Base-by-base conservation (phyloP, 768 basidiomycete genomes). In the Pleurotus salmoneostramineus region DNA sequence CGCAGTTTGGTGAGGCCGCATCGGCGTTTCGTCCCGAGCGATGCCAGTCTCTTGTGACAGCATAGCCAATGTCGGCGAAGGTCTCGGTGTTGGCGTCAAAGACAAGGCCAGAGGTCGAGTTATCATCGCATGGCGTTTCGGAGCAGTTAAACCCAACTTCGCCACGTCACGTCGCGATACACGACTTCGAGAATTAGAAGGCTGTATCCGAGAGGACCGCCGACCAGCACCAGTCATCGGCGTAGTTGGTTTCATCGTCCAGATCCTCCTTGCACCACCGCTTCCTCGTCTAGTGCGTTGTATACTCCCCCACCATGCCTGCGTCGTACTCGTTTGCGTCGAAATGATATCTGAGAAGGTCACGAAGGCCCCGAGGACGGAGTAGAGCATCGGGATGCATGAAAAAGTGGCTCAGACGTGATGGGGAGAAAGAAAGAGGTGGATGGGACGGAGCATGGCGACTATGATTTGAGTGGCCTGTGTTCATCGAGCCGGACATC, bases 281-380 rank as follows among this genome's bases (percentile, higher is more conserved):
- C 52, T 35, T 43, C 21, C 21, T 27, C 21, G 21, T 27, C 52
- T 55, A 35, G 52, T 43, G 11, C 52, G 35, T 42, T 55, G 52
- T n/a, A 55, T 55, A 31, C 52, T 55, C 35, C 52, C 52, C 52
- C 52, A 55, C 52, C 52, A 55, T 11, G 52, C 52, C 52, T 55
- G 52, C 52, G 52, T 55, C 35, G 52, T 55, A 37, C 52, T 55
- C 17, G 36, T 55, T 43, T 55, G 52, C 52, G 52, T 55, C 21
- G 36, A 55, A 37, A 55, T 55, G 15, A 55, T 42, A 31, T 55
- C 52, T 43, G 52, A 55, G 52, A 55, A 55, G 21, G 52, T 40
- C 52, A 55, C 52, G 52, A 55, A 55, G 32, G 52, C 37, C 14
- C 52, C 52, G 52, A 55, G 52, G 10, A 55, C 37, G 21, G 52